Evolutionary conservation across 805 yeast species (phyloP).

Genomic region (Suhomyces sp.): DNA sequence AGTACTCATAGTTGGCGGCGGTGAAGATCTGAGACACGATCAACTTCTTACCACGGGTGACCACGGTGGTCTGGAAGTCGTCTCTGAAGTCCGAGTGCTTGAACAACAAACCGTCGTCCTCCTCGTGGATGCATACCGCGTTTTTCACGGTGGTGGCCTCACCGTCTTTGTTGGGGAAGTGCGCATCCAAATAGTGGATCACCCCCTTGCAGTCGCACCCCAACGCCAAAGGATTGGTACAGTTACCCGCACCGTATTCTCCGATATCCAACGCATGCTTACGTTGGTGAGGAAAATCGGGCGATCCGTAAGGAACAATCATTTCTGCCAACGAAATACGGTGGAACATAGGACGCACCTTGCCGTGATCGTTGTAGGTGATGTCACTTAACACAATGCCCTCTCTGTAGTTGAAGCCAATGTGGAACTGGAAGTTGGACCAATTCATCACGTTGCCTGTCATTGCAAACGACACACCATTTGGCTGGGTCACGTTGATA

Average conservation of each 20-base stretch:
- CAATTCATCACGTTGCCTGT: slow-evolving; percentile 67
- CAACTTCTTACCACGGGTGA: slow-evolving; percentile 71
- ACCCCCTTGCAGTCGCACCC: slow-evolving; percentile 89
- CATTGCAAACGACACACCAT: slow-evolving; percentile 76
- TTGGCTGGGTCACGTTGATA: slow-evolving; percentile 71
- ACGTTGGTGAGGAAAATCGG: slow-evolving; percentile 78
- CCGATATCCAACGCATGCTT: slow-evolving; percentile 86
- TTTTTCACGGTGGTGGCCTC: slow-evolving; percentile 68
- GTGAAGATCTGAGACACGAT: slow-evolving; percentile 79
- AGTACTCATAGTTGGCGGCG: slow-evolving; percentile 84
- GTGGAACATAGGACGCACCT: slow-evolving; percentile 71
- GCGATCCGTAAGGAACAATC: slow-evolving; percentile 84
- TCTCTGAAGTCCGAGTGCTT: slow-evolving; percentile 87
- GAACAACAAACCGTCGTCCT: slow-evolving; percentile 75
- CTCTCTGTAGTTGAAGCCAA: slow-evolving; percentile 84
- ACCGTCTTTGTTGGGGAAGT: slow-evolving; percentile 65
- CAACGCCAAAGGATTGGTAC: slow-evolving; percentile 73
- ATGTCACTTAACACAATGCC: slow-evolving; percentile 78
- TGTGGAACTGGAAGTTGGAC: slow-evolving; percentile 75
- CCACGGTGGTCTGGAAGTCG: slow-evolving; percentile 68
- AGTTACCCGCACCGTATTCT: slow-evolving; percentile 84
- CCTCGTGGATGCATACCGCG: slow-evolving; percentile 83
- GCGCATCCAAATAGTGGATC: slow-evolving; percentile 80
- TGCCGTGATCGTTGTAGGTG: slow-evolving; percentile 72
- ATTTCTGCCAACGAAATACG: slow-evolving; percentile 75